Conservation (phyloP, 73 alveolate species). For the Paramecium caudatum region DNA sequence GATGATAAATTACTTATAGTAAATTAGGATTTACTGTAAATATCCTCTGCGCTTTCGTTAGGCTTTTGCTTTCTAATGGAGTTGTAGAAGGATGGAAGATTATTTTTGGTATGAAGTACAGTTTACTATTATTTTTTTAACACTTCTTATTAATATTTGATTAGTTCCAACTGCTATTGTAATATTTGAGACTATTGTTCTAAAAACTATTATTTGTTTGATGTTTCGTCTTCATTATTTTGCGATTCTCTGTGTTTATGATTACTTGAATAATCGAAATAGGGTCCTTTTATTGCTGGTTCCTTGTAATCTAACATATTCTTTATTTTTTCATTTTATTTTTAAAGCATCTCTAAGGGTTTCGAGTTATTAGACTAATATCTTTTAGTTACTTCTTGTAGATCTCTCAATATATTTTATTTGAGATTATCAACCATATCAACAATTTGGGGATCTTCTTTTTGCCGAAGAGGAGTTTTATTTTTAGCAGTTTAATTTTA, state of each 20-base stretch:
- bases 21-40: not conserved
- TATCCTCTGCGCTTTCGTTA: slow-evolving; percentile 45
- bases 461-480: not conserved
- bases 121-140: not conserved
- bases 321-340: slow-evolving; percentile 1
- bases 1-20: slow-evolving; percentile 62
- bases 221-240: not conserved
- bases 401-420: slow-evolving; percentile 36
- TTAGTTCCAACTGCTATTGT: slow-evolving; percentile 28
- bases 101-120: not conserved
- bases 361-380: not conserved
- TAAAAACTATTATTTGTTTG: slow-evolving; percentile 13
- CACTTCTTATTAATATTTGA: not conserved
- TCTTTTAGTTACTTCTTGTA: slow-evolving; percentile 56
- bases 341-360: slow-evolving; percentile 14
- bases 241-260: not conserved
- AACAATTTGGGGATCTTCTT: slow-evolving; percentile 12
- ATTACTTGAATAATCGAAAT: slow-evolving; percentile 26
- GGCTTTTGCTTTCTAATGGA: not conserved
- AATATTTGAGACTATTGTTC: slow-evolving; percentile 9
- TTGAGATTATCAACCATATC: slow-evolving; percentile 60
- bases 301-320: slow-evolving; percentile 10
- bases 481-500: not conserved
- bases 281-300: not conserved
- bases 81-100: not conserved